Evolutionary conservation across 345 rosid genomes (phyloP), one percentile per base, ranked within the genome.

Genomic region (Pelargonium nanum): DNA sequence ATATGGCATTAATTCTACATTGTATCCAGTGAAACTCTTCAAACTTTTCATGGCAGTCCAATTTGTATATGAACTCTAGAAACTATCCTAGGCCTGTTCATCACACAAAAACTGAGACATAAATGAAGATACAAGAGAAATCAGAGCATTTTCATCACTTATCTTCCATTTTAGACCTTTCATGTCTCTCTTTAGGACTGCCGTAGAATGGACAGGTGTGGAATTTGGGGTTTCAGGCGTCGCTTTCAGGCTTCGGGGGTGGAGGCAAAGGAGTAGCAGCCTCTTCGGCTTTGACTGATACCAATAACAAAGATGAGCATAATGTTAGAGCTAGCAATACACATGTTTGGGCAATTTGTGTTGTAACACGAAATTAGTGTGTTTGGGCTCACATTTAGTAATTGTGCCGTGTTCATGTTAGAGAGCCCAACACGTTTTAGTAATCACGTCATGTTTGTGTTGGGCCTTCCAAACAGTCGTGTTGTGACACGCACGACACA

Each of bases 241-340:
- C 61, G 53, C 40, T 68, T 60, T 82, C 79, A 20, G 81, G 80
- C 65, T 81, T 76, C 66, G 73, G 74, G 19, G 79, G 77, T 24
- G 84, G 85, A 61, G 84, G 75, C 51, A 50, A 23, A 28, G 80
- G 60, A n/a, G 63, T 62, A 23, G 81, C 71, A 24, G 80, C 60
- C 70, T 87, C 83, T 68, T 71, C 67, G n/a, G 55, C 52, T 19
- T 6, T 7, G 48, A 74, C 44, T 60, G 60, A 85, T 79, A 77
- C 70, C 58, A 65, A 26, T 61, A 53, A 54, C n/a, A 23, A 2
- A 45, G 16, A 26, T 9, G 23, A 30, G 26, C 19, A 21, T 24
- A 60, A 20, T 26, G 56, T 30, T 45, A 13, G 22, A 25, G 12
- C 5, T 1, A 19, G 32, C 7, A 7, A 2, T 28, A 28, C 7